Evolutionary conservation across 2,329 filamentous ascomycete genomes (phyloP).

Genomic region (Stagonosporopsis chrysanthemi): DNA sequence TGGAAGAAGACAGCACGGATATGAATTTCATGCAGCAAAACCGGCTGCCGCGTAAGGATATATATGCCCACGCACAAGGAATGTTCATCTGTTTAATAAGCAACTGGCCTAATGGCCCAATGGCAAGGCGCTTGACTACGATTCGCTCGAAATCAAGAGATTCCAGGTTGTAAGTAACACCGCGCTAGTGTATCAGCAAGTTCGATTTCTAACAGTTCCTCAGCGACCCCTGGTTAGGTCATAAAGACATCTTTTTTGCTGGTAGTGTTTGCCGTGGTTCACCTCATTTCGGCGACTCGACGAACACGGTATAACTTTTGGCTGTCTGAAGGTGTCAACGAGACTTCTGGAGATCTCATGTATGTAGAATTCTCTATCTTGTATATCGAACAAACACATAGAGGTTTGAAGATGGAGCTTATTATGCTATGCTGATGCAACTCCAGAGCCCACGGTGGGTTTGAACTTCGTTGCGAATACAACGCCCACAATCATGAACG

Average conservation of each 20-base stretch:
- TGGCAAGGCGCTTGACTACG: slow-evolving; percentile 62
- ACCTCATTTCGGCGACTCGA: background rate
- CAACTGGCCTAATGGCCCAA: slow-evolving; percentile 53
- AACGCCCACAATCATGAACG: too few relatives aligned
- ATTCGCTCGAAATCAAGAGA: slow-evolving; percentile 25
- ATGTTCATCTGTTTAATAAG: slow-evolving; percentile 25
- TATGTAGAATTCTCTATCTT: too few relatives aligned
- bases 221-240: slow-evolving; percentile 11
- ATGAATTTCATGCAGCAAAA: too few relatives aligned
- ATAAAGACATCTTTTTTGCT: background rate
- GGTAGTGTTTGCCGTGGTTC: background rate
- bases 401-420: too few relatives aligned
- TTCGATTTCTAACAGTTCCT: background rate
- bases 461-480: too few relatives aligned
- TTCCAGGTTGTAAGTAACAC: slow-evolving; percentile 10
- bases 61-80: background rate
- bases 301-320: too few relatives aligned
- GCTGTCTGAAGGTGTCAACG: too few relatives aligned
- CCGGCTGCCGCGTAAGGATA: background rate
- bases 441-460: too few relatives aligned
- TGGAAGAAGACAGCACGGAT: background rate
- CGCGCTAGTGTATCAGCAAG: background rate
- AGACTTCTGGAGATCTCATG: too few relatives aligned
- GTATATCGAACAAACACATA: too few relatives aligned
- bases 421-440: too few relatives aligned